A percentile compares a stretch with the other conserved stretches of the same genome.
These are phyloP conservation scores for Myxozyma lipomycoides DNA, from an alignment of 805 yeast species.

Conservation along the genomic window DNA sequence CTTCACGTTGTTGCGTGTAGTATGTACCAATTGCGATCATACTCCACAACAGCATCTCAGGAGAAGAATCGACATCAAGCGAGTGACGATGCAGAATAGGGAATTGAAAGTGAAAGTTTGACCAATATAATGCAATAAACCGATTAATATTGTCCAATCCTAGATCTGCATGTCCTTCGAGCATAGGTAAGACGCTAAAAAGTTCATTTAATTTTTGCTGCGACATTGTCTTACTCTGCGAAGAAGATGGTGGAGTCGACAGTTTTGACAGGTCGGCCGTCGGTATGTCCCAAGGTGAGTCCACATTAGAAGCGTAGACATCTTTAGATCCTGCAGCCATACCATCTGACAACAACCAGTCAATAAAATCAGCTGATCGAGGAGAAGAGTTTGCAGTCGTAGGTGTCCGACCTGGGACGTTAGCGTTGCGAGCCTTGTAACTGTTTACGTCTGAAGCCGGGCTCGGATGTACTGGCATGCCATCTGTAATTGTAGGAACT, in stretches of 20 bases:
- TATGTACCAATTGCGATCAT: slow-evolving; percentile 58
- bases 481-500: neutral
- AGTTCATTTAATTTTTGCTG: slow-evolving; percentile 34
- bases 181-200: slow-evolving; percentile 31
- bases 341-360: slow-evolving; percentile 40
- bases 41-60: slow-evolving; percentile 50
- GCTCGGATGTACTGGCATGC: neutral
- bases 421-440: too few species aligned
- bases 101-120: slow-evolving; percentile 54
- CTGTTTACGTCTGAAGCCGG: neutral
- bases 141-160: slow-evolving; percentile 33
- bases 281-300: slow-evolving; percentile 40
- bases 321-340: slow-evolving; percentile 33
- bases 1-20: slow-evolving; percentile 41
- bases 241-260: slow-evolving; percentile 39
- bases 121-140: slow-evolving; percentile 47
- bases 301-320: slow-evolving; percentile 27
- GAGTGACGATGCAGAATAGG: slow-evolving; percentile 58
- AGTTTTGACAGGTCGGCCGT: slow-evolving; percentile 43
- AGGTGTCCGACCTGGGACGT: neutral
- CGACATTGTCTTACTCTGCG: slow-evolving; percentile 34
- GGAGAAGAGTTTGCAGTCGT: slow-evolving; percentile 1
- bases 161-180: slow-evolving; percentile 41
- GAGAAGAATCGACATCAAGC: slow-evolving; percentile 47
- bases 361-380: slow-evolving; percentile 34